Evolutionary conservation across 768 basidiomycete genomes (phyloP).

Genomic region (Agaricus bisporus): DNA sequence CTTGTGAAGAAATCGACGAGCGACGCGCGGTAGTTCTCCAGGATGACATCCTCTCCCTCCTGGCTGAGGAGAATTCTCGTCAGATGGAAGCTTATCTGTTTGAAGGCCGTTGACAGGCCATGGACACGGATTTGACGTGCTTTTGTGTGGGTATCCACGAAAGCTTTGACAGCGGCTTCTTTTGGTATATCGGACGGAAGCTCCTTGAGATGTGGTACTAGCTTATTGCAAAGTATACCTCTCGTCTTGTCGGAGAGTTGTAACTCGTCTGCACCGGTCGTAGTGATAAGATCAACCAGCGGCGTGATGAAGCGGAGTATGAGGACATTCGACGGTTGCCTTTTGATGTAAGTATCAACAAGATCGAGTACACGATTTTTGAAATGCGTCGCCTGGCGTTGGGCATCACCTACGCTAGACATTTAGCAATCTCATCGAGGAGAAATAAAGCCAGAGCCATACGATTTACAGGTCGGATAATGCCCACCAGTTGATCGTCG

Average conservation of each 20-base stretch:
- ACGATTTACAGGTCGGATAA: slow-evolving; percentile 78
- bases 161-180: slow-evolving; percentile 38
- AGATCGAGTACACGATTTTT: slow-evolving; percentile 94
- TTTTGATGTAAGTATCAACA: slow-evolving; percentile 79
- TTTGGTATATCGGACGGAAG: slow-evolving; percentile 41
- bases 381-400: slow-evolving; percentile 91
- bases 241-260: slow-evolving; percentile 88
- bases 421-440: not conserved
- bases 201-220: slow-evolving; percentile 66
- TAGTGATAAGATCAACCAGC: slow-evolving; percentile 67
- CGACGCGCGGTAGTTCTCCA: slow-evolving; percentile 57
- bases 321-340: slow-evolving; percentile 68
- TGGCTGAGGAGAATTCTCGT: slow-evolving; percentile 39
- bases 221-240: slow-evolving; percentile 67
- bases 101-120: slow-evolving; percentile 59
- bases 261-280: slow-evolving; percentile 67
- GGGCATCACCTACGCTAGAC: slow-evolving; percentile 45
- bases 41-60: slow-evolving; percentile 38
- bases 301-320: slow-evolving; percentile 66
- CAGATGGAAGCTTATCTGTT: slow-evolving; percentile 66
- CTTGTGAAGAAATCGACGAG: slow-evolving; percentile 72
- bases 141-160: slow-evolving; percentile 63
- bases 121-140: slow-evolving; percentile 61
- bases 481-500: slow-evolving; percentile 84
- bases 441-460: slow-evolving; percentile 11